These are phyloP conservation scores for Aspergillus carlsbadensis DNA, from an alignment of 495 filamentous ascomycete species.

Conservation along the genomic window DNA sequence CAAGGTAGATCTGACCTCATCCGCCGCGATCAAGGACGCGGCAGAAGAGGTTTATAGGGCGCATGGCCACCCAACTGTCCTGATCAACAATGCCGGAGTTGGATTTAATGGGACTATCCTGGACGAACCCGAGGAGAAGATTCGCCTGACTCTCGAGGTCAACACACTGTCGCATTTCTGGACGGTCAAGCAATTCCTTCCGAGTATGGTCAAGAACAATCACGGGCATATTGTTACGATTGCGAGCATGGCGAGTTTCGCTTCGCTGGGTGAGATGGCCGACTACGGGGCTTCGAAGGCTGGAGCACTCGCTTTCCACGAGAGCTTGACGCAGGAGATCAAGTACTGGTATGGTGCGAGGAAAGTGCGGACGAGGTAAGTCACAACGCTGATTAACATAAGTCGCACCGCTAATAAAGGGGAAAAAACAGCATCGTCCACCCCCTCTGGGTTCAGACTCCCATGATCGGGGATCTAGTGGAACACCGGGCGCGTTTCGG, in stretches of 20 bases:
- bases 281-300: conserved; percentile 60
- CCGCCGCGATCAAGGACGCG: conserved; percentile 40
- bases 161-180: conserved; percentile 60
- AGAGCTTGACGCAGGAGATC: conserved; percentile 45
- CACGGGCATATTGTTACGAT: conserved; percentile 61
- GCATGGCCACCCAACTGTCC: conserved; percentile 51
- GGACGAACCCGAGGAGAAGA: conserved; percentile 40
- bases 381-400: no score
- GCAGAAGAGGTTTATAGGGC: conserved; percentile 45
- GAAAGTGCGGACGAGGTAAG: conserved; percentile 1
- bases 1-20: conserved; percentile 54
- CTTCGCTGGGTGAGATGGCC: conserved; percentile 47
- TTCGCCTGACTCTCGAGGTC: conserved; percentile 54
- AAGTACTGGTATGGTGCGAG: conserved; percentile 40
- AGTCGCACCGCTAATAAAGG: no score
- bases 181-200: conserved; percentile 59
- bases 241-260: conserved; percentile 56
- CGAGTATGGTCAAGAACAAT: conserved; percentile 56
- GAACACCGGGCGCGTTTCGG: no score
- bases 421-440: no score
- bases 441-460: no score
- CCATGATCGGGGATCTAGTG: no score
- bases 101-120: conserved; percentile 48
- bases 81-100: conserved; percentile 64
- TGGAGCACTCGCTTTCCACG: conserved; percentile 55